phyloP scores from a whole-genome alignment of 495 filamentous ascomycete genomes.

The Pyronema omphalodes region DNA sequence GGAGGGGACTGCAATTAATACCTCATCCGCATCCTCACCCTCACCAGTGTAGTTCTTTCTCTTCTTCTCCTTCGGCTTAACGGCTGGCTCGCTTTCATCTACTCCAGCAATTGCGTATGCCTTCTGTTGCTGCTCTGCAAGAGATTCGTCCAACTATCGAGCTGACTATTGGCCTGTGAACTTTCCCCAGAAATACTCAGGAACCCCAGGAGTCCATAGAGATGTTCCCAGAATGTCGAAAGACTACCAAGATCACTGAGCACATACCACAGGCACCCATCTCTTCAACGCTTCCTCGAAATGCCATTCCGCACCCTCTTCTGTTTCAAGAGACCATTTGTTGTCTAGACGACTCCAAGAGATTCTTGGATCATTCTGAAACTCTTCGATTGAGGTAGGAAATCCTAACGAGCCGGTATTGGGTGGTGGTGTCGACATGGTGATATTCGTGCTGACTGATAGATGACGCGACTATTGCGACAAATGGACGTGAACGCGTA shows the following conservation, averaged over 20 bases:
- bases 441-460: constrained; percentile 39
- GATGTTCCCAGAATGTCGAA: background rate
- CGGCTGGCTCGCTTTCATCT: constrained; percentile 40
- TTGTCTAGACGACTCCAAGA: constrained; percentile 65
- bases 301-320: constrained; percentile 70
- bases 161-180: constrained; percentile 1
- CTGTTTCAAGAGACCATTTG: constrained; percentile 68
- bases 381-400: constrained; percentile 53
- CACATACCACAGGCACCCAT: constrained; percentile 58
- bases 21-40: constrained; percentile 11
- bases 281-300: constrained; percentile 52
- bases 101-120: constrained; percentile 53
- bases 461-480: too few relatives aligned
- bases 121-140: constrained; percentile 59
- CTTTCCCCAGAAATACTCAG: background rate
- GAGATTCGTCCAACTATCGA: constrained; percentile 51
- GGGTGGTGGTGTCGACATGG: constrained; percentile 79
- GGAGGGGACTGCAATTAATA: background rate
- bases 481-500: too few relatives aligned
- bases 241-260: constrained; percentile 1
- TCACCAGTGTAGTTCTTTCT: constrained; percentile 41
- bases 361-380: constrained; percentile 66
- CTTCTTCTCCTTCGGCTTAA: constrained; percentile 45
- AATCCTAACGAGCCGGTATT: constrained; percentile 38
- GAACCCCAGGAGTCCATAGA: background rate